These are phyloP conservation scores for Harringtonia aguacate DNA, from an alignment of 2,329 filamentous ascomycete genomes.

Conservation along the genomic window DNA sequence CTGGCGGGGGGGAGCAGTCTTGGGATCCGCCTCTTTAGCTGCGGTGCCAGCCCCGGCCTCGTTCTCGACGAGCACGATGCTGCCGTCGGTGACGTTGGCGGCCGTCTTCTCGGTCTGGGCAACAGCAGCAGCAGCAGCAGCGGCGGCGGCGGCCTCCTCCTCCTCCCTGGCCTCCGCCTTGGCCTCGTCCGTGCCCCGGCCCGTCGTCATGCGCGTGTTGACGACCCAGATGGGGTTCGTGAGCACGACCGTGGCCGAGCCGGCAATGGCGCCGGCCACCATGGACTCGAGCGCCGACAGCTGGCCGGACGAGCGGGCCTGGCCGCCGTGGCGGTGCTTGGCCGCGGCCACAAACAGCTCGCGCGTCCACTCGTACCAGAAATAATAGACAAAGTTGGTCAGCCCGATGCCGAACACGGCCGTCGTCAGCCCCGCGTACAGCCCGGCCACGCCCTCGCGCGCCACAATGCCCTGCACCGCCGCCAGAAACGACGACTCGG, in stretches of 20 bases:
- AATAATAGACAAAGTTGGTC: slow-evolving; percentile 99
- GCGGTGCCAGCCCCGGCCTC: slow-evolving; percentile 16
- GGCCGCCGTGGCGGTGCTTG: slow-evolving; percentile 46
- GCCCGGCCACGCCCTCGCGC: slow-evolving; percentile 77
- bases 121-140: too few species aligned
- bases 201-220: slow-evolving; percentile 95
- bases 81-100: slow-evolving; percentile 12
- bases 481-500: slow-evolving; percentile 72
- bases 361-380: slow-evolving; percentile 98
- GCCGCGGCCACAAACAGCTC: slow-evolving; percentile 76
- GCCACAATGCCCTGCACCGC: slow-evolving; percentile 80
- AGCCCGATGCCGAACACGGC: slow-evolving; percentile 96
- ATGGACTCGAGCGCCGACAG: slow-evolving; percentile 90
- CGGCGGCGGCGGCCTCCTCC: slow-evolving; percentile 18
- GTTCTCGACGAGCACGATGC: slow-evolving; percentile 8
- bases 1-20: too few species aligned
- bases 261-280: slow-evolving; percentile 88
- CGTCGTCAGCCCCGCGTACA: slow-evolving; percentile 88
- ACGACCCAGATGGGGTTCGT: slow-evolving; percentile 99
- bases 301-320: slow-evolving; percentile 62
- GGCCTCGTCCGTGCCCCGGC: slow-evolving; percentile 43
- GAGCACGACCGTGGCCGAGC: slow-evolving; percentile 85
- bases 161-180: slow-evolving; percentile 22
- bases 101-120: too few species aligned
- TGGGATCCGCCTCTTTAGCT: slow-evolving; percentile 23